Evolutionary conservation across 768 basidiomycete genomes (phyloP), one percentile per base, ranked within the genome.

Genomic region (Fomitopsis pulvina): DNA sequence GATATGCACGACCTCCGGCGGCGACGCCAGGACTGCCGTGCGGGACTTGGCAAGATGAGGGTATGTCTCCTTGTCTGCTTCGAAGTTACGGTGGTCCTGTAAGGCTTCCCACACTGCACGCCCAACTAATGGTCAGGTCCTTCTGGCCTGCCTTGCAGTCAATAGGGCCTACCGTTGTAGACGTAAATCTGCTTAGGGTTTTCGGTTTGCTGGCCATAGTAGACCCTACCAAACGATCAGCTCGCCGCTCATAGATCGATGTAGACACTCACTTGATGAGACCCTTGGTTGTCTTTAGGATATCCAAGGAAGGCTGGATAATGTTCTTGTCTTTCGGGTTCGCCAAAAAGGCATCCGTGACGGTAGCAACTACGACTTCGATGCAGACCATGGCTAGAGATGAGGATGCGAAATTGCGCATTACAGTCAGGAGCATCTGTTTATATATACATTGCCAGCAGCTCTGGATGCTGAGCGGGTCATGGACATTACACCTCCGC

Each of bases 171-270:
- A 57, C 60, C 53, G 37, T 53, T 45, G 42, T 51, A 45, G 30
- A 46, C 25, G 25, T 54, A 61, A 1, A 41, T 38, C 21, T 55
- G 47, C 14, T 50, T 46, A 12, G 50, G 41, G 20, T 61, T 58
- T 45, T 61, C 54, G 27, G 53, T 28, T 28, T 57, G 30, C 1
- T 52, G 40, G 12, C 55, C 58, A 16, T 43, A 51, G 50, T 53
- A 55, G 42, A 48, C 50, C 43, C 57, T 58, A 39, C 18, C 3
- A 16, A 25, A 16, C 20, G 11, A 10, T 11, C 28, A 20, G 18
- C 18, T 28, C 37, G 14, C 40, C 21, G n/a, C 42, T 12, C 7
- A 26, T 10, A 21, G 14, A 24, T 5, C n/a, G n/a, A 11, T 21
- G 6, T 18, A 14, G 16, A 14, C 20, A 43, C 49, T 3, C 32